Base-by-base conservation (phyloP, 345 rosid species). In the Sonneratia caseolaris region DNA sequence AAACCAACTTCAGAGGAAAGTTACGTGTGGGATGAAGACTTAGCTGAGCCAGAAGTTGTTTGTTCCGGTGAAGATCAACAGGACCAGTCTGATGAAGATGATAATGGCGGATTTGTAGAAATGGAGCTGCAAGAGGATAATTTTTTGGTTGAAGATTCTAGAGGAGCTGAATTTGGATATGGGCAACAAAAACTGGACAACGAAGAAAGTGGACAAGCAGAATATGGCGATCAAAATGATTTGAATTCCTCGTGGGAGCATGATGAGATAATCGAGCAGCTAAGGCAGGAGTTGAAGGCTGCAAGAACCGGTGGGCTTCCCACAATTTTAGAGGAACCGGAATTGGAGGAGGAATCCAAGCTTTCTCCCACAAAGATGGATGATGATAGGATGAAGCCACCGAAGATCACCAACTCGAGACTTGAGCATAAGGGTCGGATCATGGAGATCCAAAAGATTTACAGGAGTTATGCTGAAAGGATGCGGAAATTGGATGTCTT, bases 241-340 rank as follows among this genome's bases (percentile, higher is more conserved):
- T 70, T 61, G 67, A 86, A 85, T 14, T 70, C 68, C 56, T 71
- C 69, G 77, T 74, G 49, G 68, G 97, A 87, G 71, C 85, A 85
- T 0, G 82, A 80, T 42, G 95, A 89, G 51, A 71, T 88, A 68
- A 62, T 88, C 10, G 90, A 93, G 71, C 87, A 79, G 81, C 80
- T 93, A 65, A 87, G 83, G 79, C 72, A 80, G 84, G 92, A 91
- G 37, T 73, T 91, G 36, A 85, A 71, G 65, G 76, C 38, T n/a
- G 91, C 87, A 6, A 88, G 92, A 75, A 87, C 85, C 0, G 96
- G 90, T 7, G 98, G 97, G 36, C 87, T 93, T 66, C 87, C 97
- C 5, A 88, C 96, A 0, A 91, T 93, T 75, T 73, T 79, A 18
- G 98, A 93, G 79, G 98, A 93, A 70, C 80, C 89, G 3, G 96